phyloP scores from a whole-genome alignment of 2,329 filamentous ascomycete species.

The Aspergillus awamori region DNA sequence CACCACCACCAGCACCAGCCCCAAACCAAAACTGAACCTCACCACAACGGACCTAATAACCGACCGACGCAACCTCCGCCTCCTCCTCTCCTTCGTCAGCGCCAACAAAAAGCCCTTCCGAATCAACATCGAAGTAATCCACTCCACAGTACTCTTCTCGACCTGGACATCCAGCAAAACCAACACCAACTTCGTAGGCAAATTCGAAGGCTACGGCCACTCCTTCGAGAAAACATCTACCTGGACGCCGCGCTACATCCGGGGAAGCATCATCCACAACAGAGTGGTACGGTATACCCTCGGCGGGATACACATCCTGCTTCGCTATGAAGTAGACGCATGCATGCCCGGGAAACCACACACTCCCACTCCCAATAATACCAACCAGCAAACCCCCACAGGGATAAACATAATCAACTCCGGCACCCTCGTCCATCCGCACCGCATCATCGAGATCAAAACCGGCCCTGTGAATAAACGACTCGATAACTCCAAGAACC shows the following conservation, averaged over 20 bases:
- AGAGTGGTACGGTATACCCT: not conserved
- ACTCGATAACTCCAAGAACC: not conserved
- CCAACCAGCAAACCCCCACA: not conserved
- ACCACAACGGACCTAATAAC: slow-evolving; percentile 14
- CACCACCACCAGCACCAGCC: not conserved
- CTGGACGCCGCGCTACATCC: not conserved
- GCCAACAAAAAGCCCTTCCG: slow-evolving; percentile 1
- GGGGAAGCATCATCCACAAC: slow-evolving; percentile 5
- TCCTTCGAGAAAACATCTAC: not conserved
- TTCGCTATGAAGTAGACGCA: slow-evolving; percentile 10
- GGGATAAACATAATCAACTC: not conserved
- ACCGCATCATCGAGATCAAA: slow-evolving; percentile 5
- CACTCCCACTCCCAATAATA: no score
- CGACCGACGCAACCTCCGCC: slow-evolving; percentile 6
- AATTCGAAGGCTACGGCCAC: not conserved
- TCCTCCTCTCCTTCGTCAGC: not conserved
- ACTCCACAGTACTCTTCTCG: not conserved
- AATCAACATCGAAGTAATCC: not conserved
- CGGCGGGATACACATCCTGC: not conserved
- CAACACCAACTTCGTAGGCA: not conserved
- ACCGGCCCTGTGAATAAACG: not conserved
- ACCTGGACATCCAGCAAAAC: not conserved
- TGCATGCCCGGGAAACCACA: not conserved
- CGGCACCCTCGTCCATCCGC: not conserved
- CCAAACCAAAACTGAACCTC: not conserved